These are phyloP conservation scores for Leccinum laetum DNA, from an alignment of 1,284 basidiomycete species.

Conservation along the genomic window DNA sequence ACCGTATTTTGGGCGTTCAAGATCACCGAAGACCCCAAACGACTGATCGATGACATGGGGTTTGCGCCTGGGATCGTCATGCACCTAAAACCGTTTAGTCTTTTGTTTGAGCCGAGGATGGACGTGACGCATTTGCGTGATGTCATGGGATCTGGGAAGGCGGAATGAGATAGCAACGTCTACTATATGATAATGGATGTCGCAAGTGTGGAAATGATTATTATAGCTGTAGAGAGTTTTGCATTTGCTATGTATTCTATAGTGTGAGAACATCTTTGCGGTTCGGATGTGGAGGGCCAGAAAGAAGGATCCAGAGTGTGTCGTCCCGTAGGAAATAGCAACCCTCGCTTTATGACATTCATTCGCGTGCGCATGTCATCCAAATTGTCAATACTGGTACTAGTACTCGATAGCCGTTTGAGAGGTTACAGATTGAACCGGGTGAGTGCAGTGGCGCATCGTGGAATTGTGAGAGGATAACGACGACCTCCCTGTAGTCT, in stretches of 20 bases:
- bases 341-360: conserved; percentile 41
- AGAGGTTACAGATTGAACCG: no score
- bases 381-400: conserved; percentile 55
- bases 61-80: conserved; percentile 59
- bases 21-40: conserved; percentile 43
- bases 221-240: not conserved
- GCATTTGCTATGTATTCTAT: not conserved
- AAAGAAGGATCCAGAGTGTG: conserved; percentile 35
- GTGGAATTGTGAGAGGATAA: conserved; percentile 23
- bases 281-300: not conserved
- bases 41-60: conserved; percentile 55
- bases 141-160: conserved; percentile 5
- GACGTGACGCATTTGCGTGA: conserved; percentile 12
- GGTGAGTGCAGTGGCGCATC: no score
- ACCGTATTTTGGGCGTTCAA: conserved; percentile 62
- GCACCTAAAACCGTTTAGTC: conserved; percentile 55
- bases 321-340: conserved; percentile 35
- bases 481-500: conserved; percentile 79
- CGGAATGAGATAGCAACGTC: not conserved
- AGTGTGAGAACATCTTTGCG: not conserved
- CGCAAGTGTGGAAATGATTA: not conserved
- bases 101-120: conserved; percentile 46
- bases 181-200: not conserved
- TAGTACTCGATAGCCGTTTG: conserved; percentile 60
- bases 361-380: conserved; percentile 64